These are phyloP conservation scores for Aspergillus intermedius DNA, from an alignment of 2,329 filamentous ascomycete species.

Conservation along the genomic window DNA sequence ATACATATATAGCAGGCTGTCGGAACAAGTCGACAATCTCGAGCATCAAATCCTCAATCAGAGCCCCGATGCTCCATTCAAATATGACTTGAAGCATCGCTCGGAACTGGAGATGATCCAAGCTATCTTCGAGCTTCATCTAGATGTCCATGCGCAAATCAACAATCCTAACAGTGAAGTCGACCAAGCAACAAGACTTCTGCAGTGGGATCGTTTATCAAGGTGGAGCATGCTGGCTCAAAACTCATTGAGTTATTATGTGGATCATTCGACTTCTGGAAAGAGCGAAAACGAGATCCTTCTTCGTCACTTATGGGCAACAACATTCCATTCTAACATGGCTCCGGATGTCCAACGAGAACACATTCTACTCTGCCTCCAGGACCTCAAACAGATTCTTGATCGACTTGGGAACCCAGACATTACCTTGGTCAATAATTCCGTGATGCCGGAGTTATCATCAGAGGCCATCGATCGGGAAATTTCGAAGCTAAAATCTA, in stretches of 20 bases:
- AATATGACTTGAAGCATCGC: slow-evolving; percentile 26
- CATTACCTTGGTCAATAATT: slow-evolving; percentile 70
- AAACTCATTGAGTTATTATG: slow-evolving; percentile 44
- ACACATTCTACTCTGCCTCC: slow-evolving; percentile 56
- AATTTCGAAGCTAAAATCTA: slow-evolving; percentile 84
- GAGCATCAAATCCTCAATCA: slow-evolving; percentile 22
- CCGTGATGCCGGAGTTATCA: slow-evolving; percentile 81
- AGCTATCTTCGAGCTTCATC: slow-evolving; percentile 59
- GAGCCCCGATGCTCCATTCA: slow-evolving; percentile 13
- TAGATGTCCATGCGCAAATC: slow-evolving; percentile 60
- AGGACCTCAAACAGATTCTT: slow-evolving; percentile 55
- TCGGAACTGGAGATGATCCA: slow-evolving; percentile 49
- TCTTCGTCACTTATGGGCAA: slow-evolving; percentile 61
- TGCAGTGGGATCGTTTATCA: slow-evolving; percentile 53
- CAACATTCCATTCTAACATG: slow-evolving; percentile 55
- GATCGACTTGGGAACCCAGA: slow-evolving; percentile 41
- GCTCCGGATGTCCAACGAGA: slow-evolving; percentile 51
- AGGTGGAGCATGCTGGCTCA: slow-evolving; percentile 56
- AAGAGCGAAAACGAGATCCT: slow-evolving; percentile 39
- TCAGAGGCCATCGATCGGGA: slow-evolving; percentile 78
- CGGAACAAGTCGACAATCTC: slow-evolving; percentile 24
- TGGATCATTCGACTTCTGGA: slow-evolving; percentile 23
- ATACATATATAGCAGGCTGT: slow-evolving; percentile 41
- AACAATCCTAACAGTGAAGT: slow-evolving; percentile 55
- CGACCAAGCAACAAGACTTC: slow-evolving; percentile 42